Evolutionary conservation across 2,329 filamentous ascomycete species (phyloP), one percentile per base, ranked within the genome.

Genomic region (Grosmannia clavigera): DNA sequence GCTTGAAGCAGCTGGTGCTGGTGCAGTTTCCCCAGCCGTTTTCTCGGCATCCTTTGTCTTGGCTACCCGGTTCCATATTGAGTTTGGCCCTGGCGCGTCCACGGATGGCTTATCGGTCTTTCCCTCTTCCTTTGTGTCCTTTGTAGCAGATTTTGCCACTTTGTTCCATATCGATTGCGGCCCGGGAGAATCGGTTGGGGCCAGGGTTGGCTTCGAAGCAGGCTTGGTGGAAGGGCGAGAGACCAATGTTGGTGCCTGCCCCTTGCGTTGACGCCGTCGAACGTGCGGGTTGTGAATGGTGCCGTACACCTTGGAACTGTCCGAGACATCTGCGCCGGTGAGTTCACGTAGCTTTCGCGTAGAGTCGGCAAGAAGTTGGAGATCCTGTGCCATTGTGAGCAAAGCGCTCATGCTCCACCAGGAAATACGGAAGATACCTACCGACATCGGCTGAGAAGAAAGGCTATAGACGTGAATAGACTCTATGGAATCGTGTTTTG

Each of bases 391-490:
- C 2, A 43, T 25, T 22, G 40, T 66, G 46, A 64, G 58, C 19
- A 5, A 14, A 10, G 16, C 16, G 14, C 3, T 6, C 7, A 11
- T 25, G 10, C 5, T 9, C 19, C 27, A 14, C 25, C 33, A 9
- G 19, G 46, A 25, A 25, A 51, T 5, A n/a, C 10, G 29, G 3
- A 46, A 11, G 16, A 6, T 0, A 58, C 70, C 50, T 72, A 82
- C 85, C 71, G 85, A 86, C 19, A 91, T 76, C 1, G 84, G 80
- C 46, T 83, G 80, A 1, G 88, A 80, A 51, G 88, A 85, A 22
- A 97, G 69, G 67, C 91, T 96, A 75, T 97, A 97, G 52, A 97
- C 75, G 67, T 96, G 90, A 62, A 96, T 85, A 0, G 89, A 88
- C 0, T 78, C 80, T 59, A 96, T 83, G n/a, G 83, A 76, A 56